Percentiles rank a stretch among this genome's conserved stretches.
Conservation (phyloP, 208 protist genomes). For the Giardia duodenalis region DNA sequence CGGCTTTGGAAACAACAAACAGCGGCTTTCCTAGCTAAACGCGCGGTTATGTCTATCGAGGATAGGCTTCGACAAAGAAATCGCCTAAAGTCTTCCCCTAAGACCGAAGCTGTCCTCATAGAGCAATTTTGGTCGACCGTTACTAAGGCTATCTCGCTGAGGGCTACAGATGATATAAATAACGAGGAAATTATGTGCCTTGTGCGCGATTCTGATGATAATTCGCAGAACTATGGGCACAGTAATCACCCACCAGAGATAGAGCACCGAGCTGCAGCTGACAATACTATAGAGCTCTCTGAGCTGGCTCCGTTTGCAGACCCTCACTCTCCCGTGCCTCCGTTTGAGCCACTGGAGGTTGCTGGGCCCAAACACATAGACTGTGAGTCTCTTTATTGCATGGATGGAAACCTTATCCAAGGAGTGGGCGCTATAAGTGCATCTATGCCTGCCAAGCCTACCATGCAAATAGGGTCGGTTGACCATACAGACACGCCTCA, state of each 20-base stretch:
- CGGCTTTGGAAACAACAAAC: background rate
- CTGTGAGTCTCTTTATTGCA: background rate
- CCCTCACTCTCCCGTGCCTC: background rate
- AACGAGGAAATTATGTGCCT: background rate
- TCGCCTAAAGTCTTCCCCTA: no score
- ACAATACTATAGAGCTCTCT: background rate
- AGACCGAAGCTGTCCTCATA: background rate
- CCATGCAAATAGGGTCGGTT: background rate
- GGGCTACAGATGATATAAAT: background rate
- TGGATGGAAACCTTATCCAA: background rate
- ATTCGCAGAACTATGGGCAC: background rate
- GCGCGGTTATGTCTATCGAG: no score
- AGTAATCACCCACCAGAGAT: background rate
- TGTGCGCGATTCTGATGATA: background rate
- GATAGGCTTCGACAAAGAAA: no score
- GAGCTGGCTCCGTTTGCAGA: background rate
- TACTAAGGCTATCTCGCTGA: background rate
- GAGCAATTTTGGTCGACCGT: background rate
- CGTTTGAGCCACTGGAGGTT: background rate
- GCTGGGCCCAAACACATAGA: background rate
- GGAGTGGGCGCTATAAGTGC: no score
- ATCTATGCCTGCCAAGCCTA: no score
- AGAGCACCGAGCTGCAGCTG: background rate
- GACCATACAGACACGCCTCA: no score
- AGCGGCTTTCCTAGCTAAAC: no score